Evolutionary conservation across 2,329 filamentous ascomycete genomes (phyloP).

Genomic region (Aspergillus aculeatinus): DNA sequence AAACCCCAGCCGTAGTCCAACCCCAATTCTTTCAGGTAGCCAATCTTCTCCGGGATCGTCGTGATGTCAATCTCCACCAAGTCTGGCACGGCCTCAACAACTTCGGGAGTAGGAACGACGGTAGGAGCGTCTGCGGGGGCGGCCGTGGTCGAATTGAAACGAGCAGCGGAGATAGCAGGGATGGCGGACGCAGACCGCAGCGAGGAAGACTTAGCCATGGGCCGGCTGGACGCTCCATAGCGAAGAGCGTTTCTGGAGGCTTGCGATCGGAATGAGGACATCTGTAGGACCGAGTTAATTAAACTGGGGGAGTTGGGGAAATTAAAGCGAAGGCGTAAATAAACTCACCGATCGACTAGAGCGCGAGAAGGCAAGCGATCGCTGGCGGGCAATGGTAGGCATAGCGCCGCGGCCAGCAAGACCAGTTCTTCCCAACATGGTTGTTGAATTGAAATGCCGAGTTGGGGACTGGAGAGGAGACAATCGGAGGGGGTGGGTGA

Average conservation of each 20-base stretch:
- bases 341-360: conserved; percentile 39
- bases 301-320: background rate
- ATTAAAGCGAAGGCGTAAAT: background rate
- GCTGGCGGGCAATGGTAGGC: conserved; percentile 37
- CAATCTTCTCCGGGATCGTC: conserved; percentile 70
- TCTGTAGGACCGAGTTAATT: conserved; percentile 28
- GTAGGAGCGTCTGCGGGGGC: conserved; percentile 17
- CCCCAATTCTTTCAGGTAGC: conserved; percentile 78
- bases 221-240: conserved; percentile 19
- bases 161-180: conserved; percentile 28
- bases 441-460: conserved; percentile 17
- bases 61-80: conserved; percentile 41
- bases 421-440: conserved; percentile 59
- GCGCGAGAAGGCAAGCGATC: conserved; percentile 27
- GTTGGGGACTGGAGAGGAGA: conserved; percentile 9
- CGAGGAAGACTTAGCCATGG: conserved; percentile 21
- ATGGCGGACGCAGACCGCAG: conserved; percentile 26
- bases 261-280: conserved; percentile 36
- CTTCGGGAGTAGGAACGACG: conserved; percentile 10
- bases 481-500: background rate
- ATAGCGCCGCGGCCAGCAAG: conserved; percentile 50
- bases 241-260: conserved; percentile 22
- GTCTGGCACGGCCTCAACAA: conserved; percentile 19
- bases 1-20: conserved; percentile 85
- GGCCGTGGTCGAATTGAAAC: conserved; percentile 41